Evolutionary conservation across 2,329 filamentous ascomycete species (phyloP).

Genomic region (Phaeosphaeria sp.): DNA sequence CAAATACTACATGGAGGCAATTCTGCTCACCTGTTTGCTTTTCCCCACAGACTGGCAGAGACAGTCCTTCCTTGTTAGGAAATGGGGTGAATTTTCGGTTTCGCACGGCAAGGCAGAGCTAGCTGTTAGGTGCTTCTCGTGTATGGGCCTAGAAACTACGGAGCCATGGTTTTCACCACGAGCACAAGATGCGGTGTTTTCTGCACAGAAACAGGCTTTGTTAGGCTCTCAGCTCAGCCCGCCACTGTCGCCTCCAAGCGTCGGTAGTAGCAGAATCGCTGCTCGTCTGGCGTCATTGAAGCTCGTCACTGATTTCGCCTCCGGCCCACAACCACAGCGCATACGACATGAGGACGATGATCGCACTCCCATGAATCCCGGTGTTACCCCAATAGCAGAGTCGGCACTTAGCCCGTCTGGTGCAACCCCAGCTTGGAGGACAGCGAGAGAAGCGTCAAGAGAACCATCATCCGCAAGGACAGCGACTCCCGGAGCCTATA

Average conservation of each 20-base stretch:
- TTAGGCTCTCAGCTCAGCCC: slow-evolving; percentile 68
- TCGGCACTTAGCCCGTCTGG: slow-evolving; percentile 71
- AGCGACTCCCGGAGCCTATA: slow-evolving; percentile 68
- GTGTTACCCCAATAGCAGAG: slow-evolving; percentile 84
- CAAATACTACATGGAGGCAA: slow-evolving; percentile 88
- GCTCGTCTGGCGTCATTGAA: slow-evolving; percentile 85
- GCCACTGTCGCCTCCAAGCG: slow-evolving; percentile 74
- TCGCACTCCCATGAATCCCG: slow-evolving; percentile 76
- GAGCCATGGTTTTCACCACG: slow-evolving; percentile 90
- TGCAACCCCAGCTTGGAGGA: slow-evolving; percentile 47
- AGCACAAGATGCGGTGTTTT: slow-evolving; percentile 66
- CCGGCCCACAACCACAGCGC: slow-evolving; percentile 55
- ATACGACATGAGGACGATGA: slow-evolving; percentile 71
- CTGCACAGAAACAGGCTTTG: slow-evolving; percentile 59
- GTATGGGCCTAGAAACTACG: slow-evolving; percentile 81
- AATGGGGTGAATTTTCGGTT: slow-evolving; percentile 94
- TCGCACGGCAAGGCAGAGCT: slow-evolving; percentile 86
- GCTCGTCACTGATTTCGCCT: slow-evolving; percentile 86
- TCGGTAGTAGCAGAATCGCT: slow-evolving; percentile 61
- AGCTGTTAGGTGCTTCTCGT: slow-evolving; percentile 91
- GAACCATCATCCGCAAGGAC: slow-evolving; percentile 58
- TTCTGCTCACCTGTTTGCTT: slow-evolving; percentile 83
- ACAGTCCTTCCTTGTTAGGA: slow-evolving; percentile 83
- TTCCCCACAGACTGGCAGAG: slow-evolving; percentile 90
- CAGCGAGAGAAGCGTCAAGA: slow-evolving; percentile 40